phyloP scores from a whole-genome alignment of 164 flowering plant genomes.

The Dillenia turbinata region DNA sequence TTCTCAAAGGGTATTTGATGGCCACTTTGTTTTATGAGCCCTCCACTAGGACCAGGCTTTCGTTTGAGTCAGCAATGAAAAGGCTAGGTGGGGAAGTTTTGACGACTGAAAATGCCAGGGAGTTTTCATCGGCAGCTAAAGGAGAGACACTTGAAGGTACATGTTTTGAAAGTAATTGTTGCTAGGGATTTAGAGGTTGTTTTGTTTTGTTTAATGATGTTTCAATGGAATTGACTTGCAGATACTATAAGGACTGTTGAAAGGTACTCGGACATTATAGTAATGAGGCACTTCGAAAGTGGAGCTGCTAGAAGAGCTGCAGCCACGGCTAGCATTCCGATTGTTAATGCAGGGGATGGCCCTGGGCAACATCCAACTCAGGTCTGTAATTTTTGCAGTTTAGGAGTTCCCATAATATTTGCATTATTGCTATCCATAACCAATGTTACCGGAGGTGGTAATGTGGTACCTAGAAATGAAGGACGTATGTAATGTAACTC shows the following conservation, averaged over 20 bases:
- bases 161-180: neutral
- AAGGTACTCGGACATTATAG: slow-evolving; percentile 94
- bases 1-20: slow-evolving; percentile 89
- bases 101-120: slow-evolving; percentile 97
- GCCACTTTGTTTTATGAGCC: slow-evolving; percentile 98
- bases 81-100: slow-evolving; percentile 95
- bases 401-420: too few species aligned
- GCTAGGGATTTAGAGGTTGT: neutral
- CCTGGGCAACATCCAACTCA: slow-evolving; percentile 99
- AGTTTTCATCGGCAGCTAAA: slow-evolving; percentile 97
- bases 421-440: too few species aligned
- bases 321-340: slow-evolving; percentile 72
- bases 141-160: slow-evolving; percentile 99
- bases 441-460: too few species aligned
- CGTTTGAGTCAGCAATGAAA: slow-evolving; percentile 98
- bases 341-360: slow-evolving; percentile 99
- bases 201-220: slow-evolving; percentile 3
- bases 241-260: slow-evolving; percentile 94
- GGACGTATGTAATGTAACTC: too few species aligned
- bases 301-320: slow-evolving; percentile 97
- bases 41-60: slow-evolving; percentile 94
- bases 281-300: slow-evolving; percentile 97
- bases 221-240: slow-evolving; percentile 24
- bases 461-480: too few species aligned
- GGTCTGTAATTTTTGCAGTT: slow-evolving; percentile 28